A percentile compares a stretch with the other conserved stretches of the same genome.
These are phyloP conservation scores for Jaltomata sinuosa DNA, from an alignment of 257 asterid species.

Conservation along the genomic window DNA sequence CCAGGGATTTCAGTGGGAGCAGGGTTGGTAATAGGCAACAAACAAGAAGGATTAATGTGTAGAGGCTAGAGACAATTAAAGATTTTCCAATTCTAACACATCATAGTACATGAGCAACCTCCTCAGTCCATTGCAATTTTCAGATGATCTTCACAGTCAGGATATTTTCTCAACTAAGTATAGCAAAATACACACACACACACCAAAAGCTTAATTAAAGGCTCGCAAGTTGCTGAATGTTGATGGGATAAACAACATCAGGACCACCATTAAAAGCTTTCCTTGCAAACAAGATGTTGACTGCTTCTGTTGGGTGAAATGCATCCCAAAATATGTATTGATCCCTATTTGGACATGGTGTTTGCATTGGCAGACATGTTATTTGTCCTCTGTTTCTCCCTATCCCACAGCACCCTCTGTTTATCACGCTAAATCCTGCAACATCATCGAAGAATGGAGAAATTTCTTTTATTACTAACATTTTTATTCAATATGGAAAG, in stretches of 20 bases:
- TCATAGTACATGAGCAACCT: neutral
- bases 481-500: too few relatives aligned
- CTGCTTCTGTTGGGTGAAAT: constrained; percentile 34
- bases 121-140: neutral
- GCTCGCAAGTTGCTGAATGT: constrained; percentile 3
- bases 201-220: neutral
- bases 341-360: constrained; percentile 24
- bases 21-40: neutral
- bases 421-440: constrained; percentile 31
- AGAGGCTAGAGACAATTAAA: neutral
- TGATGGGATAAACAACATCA: constrained; percentile 9
- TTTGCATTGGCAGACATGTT: constrained; percentile 12
- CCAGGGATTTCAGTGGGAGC: too few relatives aligned
- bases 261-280: constrained; percentile 12
- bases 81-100: neutral
- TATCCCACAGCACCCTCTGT: constrained; percentile 28
- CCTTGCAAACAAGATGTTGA: constrained; percentile 18
- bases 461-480: neutral
- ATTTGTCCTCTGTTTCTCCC: constrained; percentile 10
- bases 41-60: neutral
- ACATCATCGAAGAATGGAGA: neutral
- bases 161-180: neutral
- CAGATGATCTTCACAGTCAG: neutral
- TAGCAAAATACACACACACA: neutral
- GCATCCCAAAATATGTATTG: constrained; percentile 39